Evolutionary conservation across 2,329 filamentous ascomycete genomes (phyloP).

Genomic region (Hypoxylon sp.): DNA sequence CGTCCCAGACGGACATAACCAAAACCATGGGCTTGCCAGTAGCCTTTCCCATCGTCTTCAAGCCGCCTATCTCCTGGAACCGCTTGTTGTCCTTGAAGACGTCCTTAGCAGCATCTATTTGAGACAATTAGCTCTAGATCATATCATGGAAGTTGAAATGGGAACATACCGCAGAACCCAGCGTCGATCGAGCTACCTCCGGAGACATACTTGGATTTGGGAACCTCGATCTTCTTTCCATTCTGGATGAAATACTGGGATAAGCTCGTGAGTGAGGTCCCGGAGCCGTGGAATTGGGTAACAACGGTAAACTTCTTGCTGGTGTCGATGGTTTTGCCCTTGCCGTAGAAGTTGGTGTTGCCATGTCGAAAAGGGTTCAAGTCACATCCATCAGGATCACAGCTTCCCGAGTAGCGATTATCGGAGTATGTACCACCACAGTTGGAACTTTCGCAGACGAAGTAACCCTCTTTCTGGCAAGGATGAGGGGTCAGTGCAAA

Average conservation of each 20-base stretch:
- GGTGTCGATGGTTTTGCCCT: constrained; percentile 68
- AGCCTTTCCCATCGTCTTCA: constrained; percentile 66
- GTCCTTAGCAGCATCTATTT: constrained; percentile 61
- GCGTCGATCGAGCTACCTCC: constrained; percentile 61
- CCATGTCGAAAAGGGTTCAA: constrained; percentile 75
- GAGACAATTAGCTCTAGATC: background rate
- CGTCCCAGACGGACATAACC: constrained; percentile 72
- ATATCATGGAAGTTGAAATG: background rate
- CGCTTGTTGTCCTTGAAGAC: constrained; percentile 65
- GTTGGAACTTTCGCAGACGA: constrained; percentile 60
- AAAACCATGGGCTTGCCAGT: constrained; percentile 71
- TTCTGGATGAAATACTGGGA: constrained; percentile 71
- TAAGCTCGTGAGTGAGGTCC: constrained; percentile 65
- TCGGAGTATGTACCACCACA: constrained; percentile 63
- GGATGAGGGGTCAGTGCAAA: constrained; percentile 72
- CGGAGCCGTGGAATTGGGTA: constrained; percentile 69
- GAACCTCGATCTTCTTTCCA: constrained; percentile 63
- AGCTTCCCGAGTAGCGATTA: constrained; percentile 68
- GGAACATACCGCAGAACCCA: constrained; percentile 62
- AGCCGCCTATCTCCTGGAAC: constrained; percentile 66
- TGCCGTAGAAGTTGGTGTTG: constrained; percentile 70
- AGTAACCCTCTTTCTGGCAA: constrained; percentile 63
- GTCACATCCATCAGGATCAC: constrained; percentile 75
- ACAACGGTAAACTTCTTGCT: constrained; percentile 70
- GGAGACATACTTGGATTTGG: constrained; percentile 55